A percentile compares a stretch with the other conserved stretches of the same genome.
Conservation (phyloP, 768 basidiomycete species). For the Amanita rubescens region DNA sequence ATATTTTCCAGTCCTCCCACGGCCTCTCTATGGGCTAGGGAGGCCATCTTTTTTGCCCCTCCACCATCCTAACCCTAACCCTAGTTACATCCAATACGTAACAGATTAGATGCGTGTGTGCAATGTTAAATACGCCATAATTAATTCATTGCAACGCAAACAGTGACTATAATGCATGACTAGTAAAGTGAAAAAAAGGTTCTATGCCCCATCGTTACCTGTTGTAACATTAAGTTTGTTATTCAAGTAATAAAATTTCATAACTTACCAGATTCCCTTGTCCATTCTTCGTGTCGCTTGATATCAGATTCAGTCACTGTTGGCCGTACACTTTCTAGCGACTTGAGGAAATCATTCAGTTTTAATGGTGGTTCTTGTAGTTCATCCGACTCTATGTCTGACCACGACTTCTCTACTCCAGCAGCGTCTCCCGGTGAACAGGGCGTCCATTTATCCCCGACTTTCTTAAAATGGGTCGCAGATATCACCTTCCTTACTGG, state of each 20-base stretch:
- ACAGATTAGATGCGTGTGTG: neutral
- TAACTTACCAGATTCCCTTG: conserved; percentile 67
- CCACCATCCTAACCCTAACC: conserved; percentile 30
- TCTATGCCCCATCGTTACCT: conserved; percentile 26
- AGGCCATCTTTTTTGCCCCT: conserved; percentile 30
- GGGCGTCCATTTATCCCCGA: conserved; percentile 75
- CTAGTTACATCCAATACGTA: conserved; percentile 16
- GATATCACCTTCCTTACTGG: conserved; percentile 93
- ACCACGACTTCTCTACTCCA: conserved; percentile 85
- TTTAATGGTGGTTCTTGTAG: conserved; percentile 82
- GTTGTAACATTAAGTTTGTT: neutral
- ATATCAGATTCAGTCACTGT: conserved; percentile 90
- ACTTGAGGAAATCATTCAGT: conserved; percentile 74
- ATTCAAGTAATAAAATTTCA: neutral
- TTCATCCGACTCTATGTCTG: conserved; percentile 81
- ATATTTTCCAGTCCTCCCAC: conserved; percentile 72
- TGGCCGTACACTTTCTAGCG: conserved; percentile 69
- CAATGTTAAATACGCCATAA: neutral
- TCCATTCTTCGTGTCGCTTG: conserved; percentile 76
- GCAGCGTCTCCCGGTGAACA: conserved; percentile 91
- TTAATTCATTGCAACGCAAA: neutral
- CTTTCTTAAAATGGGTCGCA: conserved; percentile 88
- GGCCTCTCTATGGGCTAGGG: conserved; percentile 53
- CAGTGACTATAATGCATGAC: neutral
- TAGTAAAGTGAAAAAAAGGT: neutral